phyloP scores from a whole-genome alignment of 1,284 basidiomycete species.

The Cutaneotrichosporon cutaneum region DNA sequence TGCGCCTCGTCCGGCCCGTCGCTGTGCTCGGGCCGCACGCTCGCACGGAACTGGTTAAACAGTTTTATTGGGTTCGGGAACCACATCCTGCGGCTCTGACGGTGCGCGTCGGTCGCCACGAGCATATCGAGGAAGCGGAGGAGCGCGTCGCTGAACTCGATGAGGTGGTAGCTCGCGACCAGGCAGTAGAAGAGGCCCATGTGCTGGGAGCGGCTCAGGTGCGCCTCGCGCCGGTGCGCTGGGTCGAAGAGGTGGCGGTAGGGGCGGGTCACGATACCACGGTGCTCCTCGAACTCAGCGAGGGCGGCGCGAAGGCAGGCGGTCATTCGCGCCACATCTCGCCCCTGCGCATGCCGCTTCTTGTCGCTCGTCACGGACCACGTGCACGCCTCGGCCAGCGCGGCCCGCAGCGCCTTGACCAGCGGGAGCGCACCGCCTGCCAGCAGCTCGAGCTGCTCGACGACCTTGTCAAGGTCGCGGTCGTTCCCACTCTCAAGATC shows the following conservation, averaged over 20 bases:
- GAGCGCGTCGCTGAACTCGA: slow-evolving; percentile 58
- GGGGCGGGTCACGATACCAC: slow-evolving; percentile 65
- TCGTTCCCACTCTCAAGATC: slow-evolving; percentile 63
- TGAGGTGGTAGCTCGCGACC: slow-evolving; percentile 71
- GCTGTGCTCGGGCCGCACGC: slow-evolving; percentile 4
- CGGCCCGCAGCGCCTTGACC: slow-evolving; percentile 33
- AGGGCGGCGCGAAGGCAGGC: slow-evolving; percentile 39
- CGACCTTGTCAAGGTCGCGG: slow-evolving; percentile 57
- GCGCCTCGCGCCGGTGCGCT: slow-evolving; percentile 21
- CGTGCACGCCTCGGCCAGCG: slow-evolving; percentile 33
- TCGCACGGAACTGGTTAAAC: slow-evolving; percentile 28
- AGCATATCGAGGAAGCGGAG: slow-evolving; percentile 60
- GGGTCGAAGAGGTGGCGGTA: slow-evolving; percentile 65
- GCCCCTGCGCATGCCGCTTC: background rate
- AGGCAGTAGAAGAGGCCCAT: slow-evolving; percentile 61
- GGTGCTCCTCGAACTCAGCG: slow-evolving; percentile 54
- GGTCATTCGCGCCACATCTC: background rate
- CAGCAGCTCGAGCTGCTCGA: slow-evolving; percentile 60
- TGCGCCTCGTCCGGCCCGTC: slow-evolving; percentile 10
- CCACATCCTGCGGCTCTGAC: slow-evolving; percentile 63
- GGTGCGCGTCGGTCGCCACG: slow-evolving; percentile 60
- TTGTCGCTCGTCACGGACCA: slow-evolving; percentile 28
- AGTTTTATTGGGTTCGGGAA: slow-evolving; percentile 59
- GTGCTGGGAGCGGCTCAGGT: slow-evolving; percentile 35
- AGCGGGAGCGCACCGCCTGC: slow-evolving; percentile 62